phyloP scores from a whole-genome alignment of 352 stramenopile genomes.

The Aphanomyces invadans region DNA sequence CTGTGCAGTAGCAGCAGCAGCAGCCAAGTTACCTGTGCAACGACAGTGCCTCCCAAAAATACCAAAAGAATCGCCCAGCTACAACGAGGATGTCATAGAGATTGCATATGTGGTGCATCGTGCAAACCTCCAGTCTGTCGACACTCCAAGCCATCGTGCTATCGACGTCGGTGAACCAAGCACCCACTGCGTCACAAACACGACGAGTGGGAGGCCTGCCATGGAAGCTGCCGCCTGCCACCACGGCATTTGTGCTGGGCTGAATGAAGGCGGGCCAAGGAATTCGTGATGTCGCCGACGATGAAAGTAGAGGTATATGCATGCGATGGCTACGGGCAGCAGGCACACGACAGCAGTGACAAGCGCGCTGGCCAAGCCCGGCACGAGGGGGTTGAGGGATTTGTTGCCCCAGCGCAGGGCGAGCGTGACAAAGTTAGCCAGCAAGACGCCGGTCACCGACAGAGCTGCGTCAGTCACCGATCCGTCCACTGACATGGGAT shows the following conservation, averaged over 20 bases:
- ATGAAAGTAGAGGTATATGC: not conserved
- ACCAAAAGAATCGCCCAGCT: slow-evolving; percentile 12
- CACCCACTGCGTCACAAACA: slow-evolving; percentile 23
- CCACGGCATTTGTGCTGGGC: too few relatives aligned
- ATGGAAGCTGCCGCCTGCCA: not conserved
- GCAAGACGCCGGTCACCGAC: not conserved
- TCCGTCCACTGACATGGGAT: not conserved
- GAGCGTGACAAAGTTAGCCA: not conserved
- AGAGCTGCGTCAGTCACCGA: not conserved
- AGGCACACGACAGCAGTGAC: not conserved
- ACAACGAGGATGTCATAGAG: not conserved
- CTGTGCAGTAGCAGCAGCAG: too few relatives aligned
- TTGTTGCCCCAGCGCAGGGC: slow-evolving; percentile 11
- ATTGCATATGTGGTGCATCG: not conserved
- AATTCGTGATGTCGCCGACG: too few relatives aligned
- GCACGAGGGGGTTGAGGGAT: slow-evolving; percentile 12
- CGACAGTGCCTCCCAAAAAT: not conserved
- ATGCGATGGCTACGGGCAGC: not conserved
- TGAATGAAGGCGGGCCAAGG: too few relatives aligned
- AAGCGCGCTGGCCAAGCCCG: not conserved
- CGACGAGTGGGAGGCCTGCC: not conserved
- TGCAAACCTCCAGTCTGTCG: slow-evolving; percentile 1
- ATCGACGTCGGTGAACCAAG: not conserved
- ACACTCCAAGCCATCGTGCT: slow-evolving; percentile 13
- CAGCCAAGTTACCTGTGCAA: not conserved